Evolutionary conservation across 768 basidiomycete species (phyloP).

Genomic region (Tylopilus subfusipes): DNA sequence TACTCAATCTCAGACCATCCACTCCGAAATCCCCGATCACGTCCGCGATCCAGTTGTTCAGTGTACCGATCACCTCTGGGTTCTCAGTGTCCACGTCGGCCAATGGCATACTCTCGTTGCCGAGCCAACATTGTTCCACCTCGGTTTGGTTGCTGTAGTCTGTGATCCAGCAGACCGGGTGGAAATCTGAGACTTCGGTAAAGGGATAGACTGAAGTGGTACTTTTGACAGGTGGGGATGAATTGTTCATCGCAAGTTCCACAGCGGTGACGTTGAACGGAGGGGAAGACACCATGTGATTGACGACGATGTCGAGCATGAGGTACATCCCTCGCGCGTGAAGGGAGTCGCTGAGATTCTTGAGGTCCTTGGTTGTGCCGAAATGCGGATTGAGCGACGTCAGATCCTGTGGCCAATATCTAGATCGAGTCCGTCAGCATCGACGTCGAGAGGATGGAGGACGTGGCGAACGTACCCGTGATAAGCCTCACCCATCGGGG

Average conservation of each 20-base stretch:
- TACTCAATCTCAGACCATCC: conserved; percentile 58
- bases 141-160: conserved; percentile 45
- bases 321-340: conserved; percentile 55
- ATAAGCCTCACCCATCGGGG: conserved; percentile 52
- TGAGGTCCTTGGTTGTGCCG: conserved; percentile 49
- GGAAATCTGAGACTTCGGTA: conserved; percentile 36
- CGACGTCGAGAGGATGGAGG: not conserved
- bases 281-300: conserved; percentile 48
- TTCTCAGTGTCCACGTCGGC: conserved; percentile 58
- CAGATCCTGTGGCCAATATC: conserved; percentile 53
- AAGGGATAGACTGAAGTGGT: conserved; percentile 30
- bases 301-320: conserved; percentile 63
- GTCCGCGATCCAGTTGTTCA: conserved; percentile 46
- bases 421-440: conserved; percentile 8
- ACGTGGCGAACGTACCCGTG: conserved; percentile 40
- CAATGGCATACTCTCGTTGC: conserved; percentile 49
- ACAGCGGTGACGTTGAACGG: conserved; percentile 26
- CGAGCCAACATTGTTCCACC: conserved; percentile 60
- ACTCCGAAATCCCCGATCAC: conserved; percentile 46
- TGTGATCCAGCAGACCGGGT: conserved; percentile 39
- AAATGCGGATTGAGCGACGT: conserved; percentile 50
- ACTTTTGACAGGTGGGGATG: conserved; percentile 12
- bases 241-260: conserved; percentile 13
- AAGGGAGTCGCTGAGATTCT: conserved; percentile 42
- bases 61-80: conserved; percentile 38